Base-by-base conservation (phyloP, 805 yeast genomes). In the Metschnikowia sp. region DNA sequence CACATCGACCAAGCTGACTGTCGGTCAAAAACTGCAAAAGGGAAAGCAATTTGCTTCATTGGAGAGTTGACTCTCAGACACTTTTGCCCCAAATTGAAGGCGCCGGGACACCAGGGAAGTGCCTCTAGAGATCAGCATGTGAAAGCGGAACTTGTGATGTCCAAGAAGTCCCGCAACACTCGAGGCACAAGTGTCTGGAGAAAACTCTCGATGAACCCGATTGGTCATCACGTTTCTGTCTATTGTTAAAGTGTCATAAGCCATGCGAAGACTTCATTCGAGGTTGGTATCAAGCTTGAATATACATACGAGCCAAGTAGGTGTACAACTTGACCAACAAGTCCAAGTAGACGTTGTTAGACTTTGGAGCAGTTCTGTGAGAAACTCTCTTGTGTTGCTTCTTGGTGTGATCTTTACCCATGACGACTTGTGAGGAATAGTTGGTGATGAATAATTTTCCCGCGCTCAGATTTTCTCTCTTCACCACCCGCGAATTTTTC, bases 341-440 rank as follows among this genome's bases (percentile, higher is more conserved):
- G 79, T 86, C 87, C 81, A 94, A 83, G 97, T 94, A 94, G 80
- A 91, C 97, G 76, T 94, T 94, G 81, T 94, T 96, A 63, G 98
- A 92, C 84, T 89, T 89, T 81, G 99, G 99, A 78, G 97, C 97
- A 74, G 86, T 79, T 82, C 99, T 90, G 89, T 89, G 96, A 78
- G 96, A 85, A 65, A 85, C 79, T 80, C 90, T 88, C 73, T 81
- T 83, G 86, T 94, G 99, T 81, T 89, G 97, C 79, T 92, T 94
- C 75, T 83, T 75, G 78, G 86, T 82, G 82, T 88, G 96, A 82
- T 94, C 98, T 80, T 85, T 88, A 85, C 97, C 98, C 98, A 91
- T 91, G 47, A 50, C 49, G 60, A 45, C 44, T 47, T 41, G 40
- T 54, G 57, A 54, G 48, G 55, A 54, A 45, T 44, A 47, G 53